Percentiles rank a stretch among this genome's conserved stretches.
Conservation (phyloP, 257 asterid genomes). For the Scutellaria galericulata region DNA sequence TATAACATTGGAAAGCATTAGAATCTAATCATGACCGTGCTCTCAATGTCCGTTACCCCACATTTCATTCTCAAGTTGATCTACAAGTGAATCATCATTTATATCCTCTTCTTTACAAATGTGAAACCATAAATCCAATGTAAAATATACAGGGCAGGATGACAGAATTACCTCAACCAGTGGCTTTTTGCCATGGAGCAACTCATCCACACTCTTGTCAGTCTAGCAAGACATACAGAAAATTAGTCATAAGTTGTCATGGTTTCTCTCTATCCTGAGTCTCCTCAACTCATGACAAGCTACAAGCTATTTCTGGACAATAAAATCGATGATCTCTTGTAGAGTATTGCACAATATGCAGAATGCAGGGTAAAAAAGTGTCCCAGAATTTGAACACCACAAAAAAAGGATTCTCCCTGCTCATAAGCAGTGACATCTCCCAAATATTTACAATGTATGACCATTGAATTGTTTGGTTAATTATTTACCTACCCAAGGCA, state of each 20-base stretch:
- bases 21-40: not conserved
- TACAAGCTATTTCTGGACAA: not conserved
- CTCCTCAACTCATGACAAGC: too few relatives aligned
- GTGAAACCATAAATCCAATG: not conserved
- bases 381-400: not conserved
- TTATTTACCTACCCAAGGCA: not conserved
- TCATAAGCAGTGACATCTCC: not conserved
- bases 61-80: slow-evolving; percentile 19
- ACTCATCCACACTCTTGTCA: slow-evolving; percentile 69
- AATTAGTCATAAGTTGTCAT: slow-evolving; percentile 1
- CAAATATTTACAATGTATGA: not conserved
- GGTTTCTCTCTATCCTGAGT: not conserved
- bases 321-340: not conserved
- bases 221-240: slow-evolving; percentile 41
- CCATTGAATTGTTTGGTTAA: not conserved
- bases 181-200: slow-evolving; percentile 66
- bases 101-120: not conserved
- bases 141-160: slow-evolving; percentile 18
- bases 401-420: not conserved
- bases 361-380: not conserved
- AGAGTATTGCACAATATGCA: not conserved
- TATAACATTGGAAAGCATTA: slow-evolving; percentile 39
- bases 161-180: slow-evolving; percentile 61
- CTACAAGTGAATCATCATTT: slow-evolving; percentile 4
- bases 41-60: not conserved